Percentiles rank a stretch among this genome's conserved stretches.
phyloP scores from a whole-genome alignment of 208 protist genomes.

The Leishmania braziliensis region DNA sequence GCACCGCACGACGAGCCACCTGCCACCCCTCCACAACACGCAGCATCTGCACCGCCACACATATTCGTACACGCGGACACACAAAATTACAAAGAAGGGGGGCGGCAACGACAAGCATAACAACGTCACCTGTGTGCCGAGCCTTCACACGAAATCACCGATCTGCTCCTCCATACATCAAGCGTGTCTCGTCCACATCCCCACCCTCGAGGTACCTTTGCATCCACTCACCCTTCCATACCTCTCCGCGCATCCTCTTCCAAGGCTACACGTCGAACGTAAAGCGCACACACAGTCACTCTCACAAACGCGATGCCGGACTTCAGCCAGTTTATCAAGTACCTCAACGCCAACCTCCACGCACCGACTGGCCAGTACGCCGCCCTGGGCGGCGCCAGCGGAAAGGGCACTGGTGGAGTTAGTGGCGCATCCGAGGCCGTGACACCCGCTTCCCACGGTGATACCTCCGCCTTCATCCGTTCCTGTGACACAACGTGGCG shows the following conservation, averaged over 20 bases:
- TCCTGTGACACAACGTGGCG: conserved; percentile 76
- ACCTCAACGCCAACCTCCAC: conserved; percentile 69
- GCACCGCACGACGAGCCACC: background rate
- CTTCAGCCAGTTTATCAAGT: conserved; percentile 80
- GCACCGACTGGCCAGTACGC: conserved; percentile 38
- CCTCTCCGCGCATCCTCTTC: background rate
- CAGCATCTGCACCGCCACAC: conserved; percentile 1
- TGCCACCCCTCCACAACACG: background rate
- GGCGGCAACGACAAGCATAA: background rate
- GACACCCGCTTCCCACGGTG: conserved; percentile 9
- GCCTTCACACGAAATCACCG: background rate
- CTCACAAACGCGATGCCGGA: conserved; percentile 53
- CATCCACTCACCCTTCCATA: background rate
- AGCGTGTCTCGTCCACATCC: background rate
- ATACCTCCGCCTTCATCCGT: conserved; percentile 43
- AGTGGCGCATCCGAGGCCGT: conserved; percentile 9
- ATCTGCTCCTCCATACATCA: background rate
- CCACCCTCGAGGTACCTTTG: background rate
- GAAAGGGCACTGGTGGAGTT: conserved; percentile 12
- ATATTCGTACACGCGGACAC: background rate
- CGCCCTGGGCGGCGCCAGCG: conserved; percentile 11
- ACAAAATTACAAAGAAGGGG: background rate
- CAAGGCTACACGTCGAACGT: background rate
- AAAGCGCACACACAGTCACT: background rate
- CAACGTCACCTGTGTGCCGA: background rate